These are phyloP conservation scores for Massarina eburnea DNA, from an alignment of 2,329 filamentous ascomycete species.

Conservation along the genomic window DNA sequence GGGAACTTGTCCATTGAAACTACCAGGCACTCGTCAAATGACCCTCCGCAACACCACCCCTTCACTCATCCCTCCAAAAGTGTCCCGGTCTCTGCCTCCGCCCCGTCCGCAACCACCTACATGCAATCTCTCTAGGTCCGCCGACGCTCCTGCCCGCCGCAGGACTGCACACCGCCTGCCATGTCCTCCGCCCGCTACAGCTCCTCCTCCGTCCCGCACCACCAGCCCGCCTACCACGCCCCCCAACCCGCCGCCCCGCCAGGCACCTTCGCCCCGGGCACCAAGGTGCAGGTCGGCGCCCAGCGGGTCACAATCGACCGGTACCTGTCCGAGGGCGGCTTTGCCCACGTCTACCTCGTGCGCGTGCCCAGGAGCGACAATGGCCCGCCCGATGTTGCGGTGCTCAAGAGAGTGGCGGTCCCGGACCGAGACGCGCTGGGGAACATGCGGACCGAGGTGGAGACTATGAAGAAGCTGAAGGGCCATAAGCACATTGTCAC, in stretches of 20 bases:
- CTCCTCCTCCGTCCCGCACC: constrained; percentile 37
- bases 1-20: too few relatives aligned
- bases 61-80: constrained; percentile 14
- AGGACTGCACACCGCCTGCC: constrained; percentile 34
- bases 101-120: constrained; percentile 19
- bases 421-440: constrained; percentile 93
- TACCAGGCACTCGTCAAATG: too few relatives aligned
- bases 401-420: constrained; percentile 93
- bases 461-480: constrained; percentile 99
- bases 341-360: constrained; percentile 97
- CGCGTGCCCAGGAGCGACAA: constrained; percentile 74
- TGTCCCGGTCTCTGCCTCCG: constrained; percentile 11
- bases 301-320: constrained; percentile 94
- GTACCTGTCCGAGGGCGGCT: constrained; percentile 96
- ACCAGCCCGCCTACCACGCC: constrained; percentile 38
- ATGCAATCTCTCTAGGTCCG: constrained; percentile 36
- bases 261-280: constrained; percentile 89
- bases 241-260: constrained; percentile 41
- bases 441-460: constrained; percentile 96
- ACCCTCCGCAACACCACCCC: constrained; percentile 15
- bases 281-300: constrained; percentile 92
- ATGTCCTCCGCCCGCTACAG: constrained; percentile 46
- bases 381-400: constrained; percentile 77
- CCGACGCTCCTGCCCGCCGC: constrained; percentile 35
- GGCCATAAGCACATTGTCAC: constrained; percentile 95